These are phyloP conservation scores for Naegleria fowleri DNA, from an alignment of 208 protist genomes.

Conservation along the genomic window DNA sequence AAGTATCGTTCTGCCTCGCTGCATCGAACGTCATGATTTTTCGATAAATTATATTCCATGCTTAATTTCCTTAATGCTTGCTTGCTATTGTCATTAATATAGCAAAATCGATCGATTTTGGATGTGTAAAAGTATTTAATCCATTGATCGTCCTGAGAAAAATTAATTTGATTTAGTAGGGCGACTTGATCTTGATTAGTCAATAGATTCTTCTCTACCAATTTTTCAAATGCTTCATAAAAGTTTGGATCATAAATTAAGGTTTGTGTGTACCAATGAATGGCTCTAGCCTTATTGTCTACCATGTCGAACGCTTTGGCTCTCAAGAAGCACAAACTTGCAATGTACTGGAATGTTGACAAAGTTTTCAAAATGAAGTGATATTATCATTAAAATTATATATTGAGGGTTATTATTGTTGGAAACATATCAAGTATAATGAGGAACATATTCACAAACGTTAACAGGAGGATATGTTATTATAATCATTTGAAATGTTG, in stretches of 20 bases:
- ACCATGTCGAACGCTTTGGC: background rate
- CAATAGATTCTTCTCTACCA: background rate
- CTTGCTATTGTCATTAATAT: background rate
- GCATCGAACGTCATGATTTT: background rate
- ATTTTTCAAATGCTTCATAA: background rate
- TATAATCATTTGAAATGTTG: no score
- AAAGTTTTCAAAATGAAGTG: no score
- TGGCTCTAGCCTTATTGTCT: background rate
- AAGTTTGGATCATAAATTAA: background rate
- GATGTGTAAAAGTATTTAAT: background rate
- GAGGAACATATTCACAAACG: no score
- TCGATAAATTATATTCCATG: background rate
- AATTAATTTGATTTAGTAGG: background rate
- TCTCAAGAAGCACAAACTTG: conserved; percentile 1
- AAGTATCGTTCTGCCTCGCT: background rate
- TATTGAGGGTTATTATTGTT: no score
- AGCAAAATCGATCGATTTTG: background rate
- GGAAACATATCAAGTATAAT: no score
- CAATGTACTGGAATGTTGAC: background rate
- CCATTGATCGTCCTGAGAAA: no score
- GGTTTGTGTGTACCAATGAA: background rate
- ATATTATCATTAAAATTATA: no score
- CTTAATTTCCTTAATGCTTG: background rate
- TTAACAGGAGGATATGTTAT: no score
- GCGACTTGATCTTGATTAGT: no score